Conservation (phyloP, 495 filamentous ascomycete genomes). For the Penicillium mononematosum region DNA sequence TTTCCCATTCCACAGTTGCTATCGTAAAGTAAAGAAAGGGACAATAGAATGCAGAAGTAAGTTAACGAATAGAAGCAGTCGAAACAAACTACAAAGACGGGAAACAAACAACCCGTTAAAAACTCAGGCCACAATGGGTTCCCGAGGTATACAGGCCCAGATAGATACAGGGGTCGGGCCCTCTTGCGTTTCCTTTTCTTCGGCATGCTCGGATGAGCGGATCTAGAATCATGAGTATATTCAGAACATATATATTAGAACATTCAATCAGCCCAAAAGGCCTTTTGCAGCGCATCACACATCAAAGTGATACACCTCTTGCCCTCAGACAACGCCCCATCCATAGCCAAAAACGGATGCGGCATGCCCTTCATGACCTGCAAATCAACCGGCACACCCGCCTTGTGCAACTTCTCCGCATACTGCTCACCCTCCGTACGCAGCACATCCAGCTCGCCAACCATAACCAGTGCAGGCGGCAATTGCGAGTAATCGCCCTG, state of each 20-base stretch:
- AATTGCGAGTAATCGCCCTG: conserved; percentile 47
- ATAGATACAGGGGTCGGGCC: background rate
- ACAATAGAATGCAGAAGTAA: background rate
- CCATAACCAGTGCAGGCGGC: conserved; percentile 52
- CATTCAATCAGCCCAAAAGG: conserved; percentile 32
- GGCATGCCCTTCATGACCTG: conserved; percentile 60
- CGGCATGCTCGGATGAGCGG: background rate
- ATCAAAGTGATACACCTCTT: conserved; percentile 54
- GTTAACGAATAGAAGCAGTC: background rate
- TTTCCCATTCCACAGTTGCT: too few species aligned
- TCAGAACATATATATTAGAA: background rate
- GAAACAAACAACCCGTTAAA: background rate
- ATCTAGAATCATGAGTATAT: background rate
- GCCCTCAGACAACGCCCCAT: conserved; percentile 52
- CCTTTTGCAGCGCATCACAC: conserved; percentile 51
- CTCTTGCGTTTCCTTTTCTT: background rate
- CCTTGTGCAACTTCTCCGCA: conserved; percentile 46
- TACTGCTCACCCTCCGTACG: conserved; percentile 52
- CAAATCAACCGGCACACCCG: conserved; percentile 54
- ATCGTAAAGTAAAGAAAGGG: too few species aligned
- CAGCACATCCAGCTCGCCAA: conserved; percentile 57
- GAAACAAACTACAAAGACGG: background rate
- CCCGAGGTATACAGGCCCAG: background rate
- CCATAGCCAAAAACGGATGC: conserved; percentile 63
- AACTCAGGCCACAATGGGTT: background rate